Percentiles rank a stretch among this genome's conserved stretches.
Conservation (phyloP, 371 early-diverging fungal genomes). For the Mortierella sp. region DNA sequence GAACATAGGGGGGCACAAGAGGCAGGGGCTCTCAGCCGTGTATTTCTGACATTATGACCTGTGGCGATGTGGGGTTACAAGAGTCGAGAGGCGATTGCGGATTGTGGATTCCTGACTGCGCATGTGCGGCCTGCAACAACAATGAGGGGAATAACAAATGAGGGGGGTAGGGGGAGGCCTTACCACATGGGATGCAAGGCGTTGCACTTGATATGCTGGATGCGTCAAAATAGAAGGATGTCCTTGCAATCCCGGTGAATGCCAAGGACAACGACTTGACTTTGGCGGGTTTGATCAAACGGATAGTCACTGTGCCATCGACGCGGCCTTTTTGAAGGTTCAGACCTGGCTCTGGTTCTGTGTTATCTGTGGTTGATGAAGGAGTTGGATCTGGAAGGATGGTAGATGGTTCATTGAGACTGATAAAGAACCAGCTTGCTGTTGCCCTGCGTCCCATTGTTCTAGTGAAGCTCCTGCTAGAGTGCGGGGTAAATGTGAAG, state of each 20-base stretch:
- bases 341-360: background rate
- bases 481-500: too few relatives aligned
- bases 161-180: too few relatives aligned
- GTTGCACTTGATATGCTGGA: constrained; percentile 31
- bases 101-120: too few relatives aligned
- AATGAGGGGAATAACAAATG: too few relatives aligned
- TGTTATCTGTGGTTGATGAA: too few relatives aligned
- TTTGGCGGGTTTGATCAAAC: constrained; percentile 37
- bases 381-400: constrained; percentile 19
- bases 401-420: constrained; percentile 24
- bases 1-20: too few relatives aligned
- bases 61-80: too few relatives aligned
- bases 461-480: too few relatives aligned
- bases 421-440: constrained; percentile 36
- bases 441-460: constrained; percentile 17
- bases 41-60: too few relatives aligned
- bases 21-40: too few relatives aligned
- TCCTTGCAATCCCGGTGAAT: constrained; percentile 32
- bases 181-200: constrained; percentile 22
- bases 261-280: constrained; percentile 28
- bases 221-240: constrained; percentile 28
- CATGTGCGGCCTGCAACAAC: too few relatives aligned
- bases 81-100: too few relatives aligned
- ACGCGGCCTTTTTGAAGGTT: constrained; percentile 11
- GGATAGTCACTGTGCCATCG: constrained; percentile 24